A percentile compares a stretch with the other conserved stretches of the same genome.
phyloP scores from a whole-genome alignment of 202 grass and related monocot species.

The Eragrostis tef region DNA sequence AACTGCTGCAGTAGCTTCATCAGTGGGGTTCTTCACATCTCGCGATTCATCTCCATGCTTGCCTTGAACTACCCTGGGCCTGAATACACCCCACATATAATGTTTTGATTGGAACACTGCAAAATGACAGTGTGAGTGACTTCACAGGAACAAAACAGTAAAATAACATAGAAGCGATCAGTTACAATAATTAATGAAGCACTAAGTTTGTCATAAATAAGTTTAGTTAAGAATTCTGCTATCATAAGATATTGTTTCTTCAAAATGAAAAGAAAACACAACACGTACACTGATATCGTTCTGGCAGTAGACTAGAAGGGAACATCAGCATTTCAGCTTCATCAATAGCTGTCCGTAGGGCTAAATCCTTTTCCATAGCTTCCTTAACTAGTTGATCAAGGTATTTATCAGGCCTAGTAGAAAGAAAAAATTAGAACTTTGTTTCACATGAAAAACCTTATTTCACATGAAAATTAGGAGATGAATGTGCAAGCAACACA shows the following conservation, averaged over 20 bases:
- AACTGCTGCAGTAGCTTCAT: background rate
- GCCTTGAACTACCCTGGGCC: slow-evolving; percentile 10
- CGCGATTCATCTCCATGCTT: background rate
- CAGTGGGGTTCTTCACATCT: background rate
- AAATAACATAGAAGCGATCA: background rate
- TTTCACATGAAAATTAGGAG: background rate
- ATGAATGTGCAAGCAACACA: slow-evolving; percentile 10
- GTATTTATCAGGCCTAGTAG: slow-evolving; percentile 46
- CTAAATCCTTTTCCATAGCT: slow-evolving; percentile 58
- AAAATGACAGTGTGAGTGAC: background rate
- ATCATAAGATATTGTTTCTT: background rate
- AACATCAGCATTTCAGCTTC: slow-evolving; percentile 63
- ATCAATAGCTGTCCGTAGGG: slow-evolving; percentile 46
- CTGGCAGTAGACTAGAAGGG: slow-evolving; percentile 65
- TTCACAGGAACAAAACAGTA: background rate
- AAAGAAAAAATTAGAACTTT: background rate
- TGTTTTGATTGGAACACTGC: slow-evolving; percentile 57
- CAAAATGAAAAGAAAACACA: background rate
- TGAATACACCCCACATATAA: slow-evolving; percentile 81
- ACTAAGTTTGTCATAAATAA: too few species aligned
- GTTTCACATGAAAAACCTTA: background rate
- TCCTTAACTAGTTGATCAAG: slow-evolving; percentile 51
- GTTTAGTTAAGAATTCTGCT: background rate
- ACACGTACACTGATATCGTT: slow-evolving; percentile 58
- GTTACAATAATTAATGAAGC: background rate